Evolutionary conservation across 176 grass and related monocot species (phyloP).

Genomic region (Triticum monococcum): DNA sequence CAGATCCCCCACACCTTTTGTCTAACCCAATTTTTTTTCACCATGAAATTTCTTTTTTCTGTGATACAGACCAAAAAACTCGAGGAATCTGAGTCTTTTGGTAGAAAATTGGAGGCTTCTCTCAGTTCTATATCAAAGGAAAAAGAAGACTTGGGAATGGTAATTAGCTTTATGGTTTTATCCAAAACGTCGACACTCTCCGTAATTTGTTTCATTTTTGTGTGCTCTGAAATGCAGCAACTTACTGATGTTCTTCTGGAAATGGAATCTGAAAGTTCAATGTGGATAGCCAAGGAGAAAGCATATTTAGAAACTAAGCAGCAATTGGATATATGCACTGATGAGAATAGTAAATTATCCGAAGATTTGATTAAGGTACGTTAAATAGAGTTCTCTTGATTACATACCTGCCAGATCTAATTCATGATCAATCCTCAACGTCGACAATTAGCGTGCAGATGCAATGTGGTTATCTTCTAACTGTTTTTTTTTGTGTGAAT

Average conservation of each 20-base stretch:
- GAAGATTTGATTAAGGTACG: constrained; percentile 73
- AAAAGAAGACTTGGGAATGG: constrained; percentile 89
- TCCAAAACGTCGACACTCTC: neutral
- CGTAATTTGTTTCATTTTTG: constrained; percentile 27
- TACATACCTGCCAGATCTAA: neutral
- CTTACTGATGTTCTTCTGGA: constrained; percentile 83
- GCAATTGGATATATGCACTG: constrained; percentile 44
- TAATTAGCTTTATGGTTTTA: constrained; percentile 48
- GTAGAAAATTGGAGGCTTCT: constrained; percentile 53
- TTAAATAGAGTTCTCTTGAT: constrained; percentile 5
- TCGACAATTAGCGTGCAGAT: neutral
- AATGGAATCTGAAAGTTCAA: constrained; percentile 80
- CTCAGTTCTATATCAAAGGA: constrained; percentile 56
- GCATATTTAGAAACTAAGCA: constrained; percentile 49
- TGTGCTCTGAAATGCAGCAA: constrained; percentile 62
- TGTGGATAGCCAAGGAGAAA: constrained; percentile 61
- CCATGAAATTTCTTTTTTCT: constrained; percentile 1
- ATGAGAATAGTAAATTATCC: constrained; percentile 62
- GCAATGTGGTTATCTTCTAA: neutral
- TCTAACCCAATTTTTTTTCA: neutral
- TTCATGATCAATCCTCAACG: neutral
- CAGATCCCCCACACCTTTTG: neutral
- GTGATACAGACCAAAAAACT: constrained; percentile 53
- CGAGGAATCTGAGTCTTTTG: constrained; percentile 48
- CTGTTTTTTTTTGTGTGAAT: neutral